phyloP scores from a whole-genome alignment of 2,329 filamentous ascomycete species.

The Epichloe festucae region DNA sequence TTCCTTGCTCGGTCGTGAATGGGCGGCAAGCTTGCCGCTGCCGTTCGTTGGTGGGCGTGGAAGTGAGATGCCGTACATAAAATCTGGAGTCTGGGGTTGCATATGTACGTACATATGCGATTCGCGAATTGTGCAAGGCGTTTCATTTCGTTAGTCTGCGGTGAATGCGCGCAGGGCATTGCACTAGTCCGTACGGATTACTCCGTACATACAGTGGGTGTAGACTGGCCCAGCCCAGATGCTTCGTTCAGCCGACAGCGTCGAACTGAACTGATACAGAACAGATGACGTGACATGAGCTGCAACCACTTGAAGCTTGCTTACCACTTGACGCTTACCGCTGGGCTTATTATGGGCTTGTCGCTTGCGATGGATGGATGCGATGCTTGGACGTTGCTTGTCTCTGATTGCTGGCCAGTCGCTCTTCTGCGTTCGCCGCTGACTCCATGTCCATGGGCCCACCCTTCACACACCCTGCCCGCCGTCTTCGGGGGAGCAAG shows the following conservation, averaged over 20 bases:
- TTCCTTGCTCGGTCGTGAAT: neutral
- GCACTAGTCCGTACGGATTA: no score
- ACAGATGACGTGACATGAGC: no score
- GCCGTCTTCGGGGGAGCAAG: neutral
- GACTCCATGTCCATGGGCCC: neutral
- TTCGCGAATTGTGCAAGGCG: neutral
- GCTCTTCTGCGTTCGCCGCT: neutral
- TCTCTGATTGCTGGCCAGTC: constrained; percentile 5
- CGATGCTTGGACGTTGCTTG: neutral
- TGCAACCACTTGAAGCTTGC: no score
- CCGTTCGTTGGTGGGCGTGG: neutral
- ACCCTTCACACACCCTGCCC: neutral
- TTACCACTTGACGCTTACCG: no score
- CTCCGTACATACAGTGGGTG: neutral
- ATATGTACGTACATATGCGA: neutral
- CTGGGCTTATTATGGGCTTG: no score
- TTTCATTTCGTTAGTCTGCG: neutral
- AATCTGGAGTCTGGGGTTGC: neutral
- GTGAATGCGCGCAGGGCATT: neutral
- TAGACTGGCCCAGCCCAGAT: neutral
- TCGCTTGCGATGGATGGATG: no score
- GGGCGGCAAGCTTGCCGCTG: neutral
- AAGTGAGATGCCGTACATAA: neutral
- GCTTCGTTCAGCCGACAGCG: neutral
- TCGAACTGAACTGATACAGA: neutral